A percentile compares a stretch with the other conserved stretches of the same genome.
These are phyloP conservation scores for Pestalotiopsis sp. DNA, from an alignment of 2,329 filamentous ascomycete genomes.

Conservation along the genomic window DNA sequence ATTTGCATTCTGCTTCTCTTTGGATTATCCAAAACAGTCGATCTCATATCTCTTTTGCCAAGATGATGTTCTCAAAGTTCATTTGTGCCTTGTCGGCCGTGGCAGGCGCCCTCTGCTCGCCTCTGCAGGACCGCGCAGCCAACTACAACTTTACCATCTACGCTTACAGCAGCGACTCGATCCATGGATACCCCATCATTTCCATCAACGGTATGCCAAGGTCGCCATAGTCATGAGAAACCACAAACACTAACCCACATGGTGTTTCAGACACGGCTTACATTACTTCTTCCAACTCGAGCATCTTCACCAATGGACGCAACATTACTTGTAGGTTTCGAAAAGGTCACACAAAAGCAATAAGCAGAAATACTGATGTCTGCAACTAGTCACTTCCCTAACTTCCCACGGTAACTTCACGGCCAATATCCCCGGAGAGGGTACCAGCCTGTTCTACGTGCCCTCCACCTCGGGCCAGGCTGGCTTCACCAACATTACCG, in stretches of 20 bases:
- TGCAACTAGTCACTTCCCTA: neutral
- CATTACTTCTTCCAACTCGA: neutral
- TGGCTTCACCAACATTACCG: conserved; percentile 1
- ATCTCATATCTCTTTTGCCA: neutral
- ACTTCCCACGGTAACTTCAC: conserved; percentile 3
- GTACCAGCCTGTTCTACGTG: neutral
- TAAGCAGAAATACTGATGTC: neutral
- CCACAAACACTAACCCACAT: neutral
- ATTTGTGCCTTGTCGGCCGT: neutral
- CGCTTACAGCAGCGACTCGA: conserved; percentile 4
- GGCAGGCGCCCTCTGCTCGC: neutral
- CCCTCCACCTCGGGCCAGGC: conserved; percentile 1
- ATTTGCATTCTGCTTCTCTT: conserved; percentile 1
- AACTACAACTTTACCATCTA: conserved; percentile 3
- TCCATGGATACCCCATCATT: conserved; percentile 3
- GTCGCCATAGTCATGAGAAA: neutral
- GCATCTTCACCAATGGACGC: neutral
- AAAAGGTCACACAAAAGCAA: neutral
- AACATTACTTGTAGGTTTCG: conserved; percentile 8
- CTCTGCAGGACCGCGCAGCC: neutral
- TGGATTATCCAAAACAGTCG: neutral
- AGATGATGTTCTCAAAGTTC: conserved; percentile 5
- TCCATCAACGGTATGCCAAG: neutral
- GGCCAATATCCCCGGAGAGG: neutral
- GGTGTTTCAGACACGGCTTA: neutral